phyloP scores from a whole-genome alignment of 805 yeast species.

The Schwanniomyces yamadae region DNA sequence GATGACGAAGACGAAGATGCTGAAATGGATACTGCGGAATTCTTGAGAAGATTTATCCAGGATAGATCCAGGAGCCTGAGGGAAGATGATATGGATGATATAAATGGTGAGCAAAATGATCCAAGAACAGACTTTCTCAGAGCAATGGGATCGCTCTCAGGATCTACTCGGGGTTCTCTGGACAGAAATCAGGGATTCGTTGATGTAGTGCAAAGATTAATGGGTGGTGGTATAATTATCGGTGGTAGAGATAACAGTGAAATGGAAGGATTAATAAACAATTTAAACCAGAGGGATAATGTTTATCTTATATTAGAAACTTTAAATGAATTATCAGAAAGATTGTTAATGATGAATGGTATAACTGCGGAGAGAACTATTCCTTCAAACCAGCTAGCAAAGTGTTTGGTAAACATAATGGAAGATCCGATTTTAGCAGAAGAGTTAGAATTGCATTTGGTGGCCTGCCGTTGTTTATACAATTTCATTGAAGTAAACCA shows the following conservation, averaged over 20 bases:
- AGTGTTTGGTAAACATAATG: conserved; percentile 56
- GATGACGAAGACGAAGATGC: conserved; percentile 12
- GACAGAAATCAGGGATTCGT: conserved; percentile 19
- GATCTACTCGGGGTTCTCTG: conserved; percentile 10
- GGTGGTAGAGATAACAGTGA: conserved; percentile 26
- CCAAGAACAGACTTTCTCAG: conserved; percentile 25
- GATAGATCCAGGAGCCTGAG: conserved; percentile 12
- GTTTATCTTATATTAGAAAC: conserved; percentile 63
- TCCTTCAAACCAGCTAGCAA: conserved; percentile 57
- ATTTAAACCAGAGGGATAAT: conserved; percentile 48
- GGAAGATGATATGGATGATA: conserved; percentile 15
- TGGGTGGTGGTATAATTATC: conserved; percentile 26
- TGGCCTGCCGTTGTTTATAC: conserved; percentile 80
- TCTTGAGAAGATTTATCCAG: conserved; percentile 20
- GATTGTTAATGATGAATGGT: conserved; percentile 66
- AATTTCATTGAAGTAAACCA: conserved; percentile 75
- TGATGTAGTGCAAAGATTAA: conserved; percentile 34
- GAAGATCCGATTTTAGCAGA: conserved; percentile 56
- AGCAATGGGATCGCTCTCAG: conserved; percentile 23
- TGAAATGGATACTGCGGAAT: conserved; percentile 17
- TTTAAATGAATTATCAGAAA: conserved; percentile 61
- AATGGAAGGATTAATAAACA: conserved; percentile 34
- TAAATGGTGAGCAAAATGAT: conserved; percentile 12
- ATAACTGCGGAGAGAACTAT: conserved; percentile 60
- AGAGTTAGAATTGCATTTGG: conserved; percentile 76